Evolutionary conservation across 345 rosid genomes (phyloP).

Genomic region (Moringa oleifera): DNA sequence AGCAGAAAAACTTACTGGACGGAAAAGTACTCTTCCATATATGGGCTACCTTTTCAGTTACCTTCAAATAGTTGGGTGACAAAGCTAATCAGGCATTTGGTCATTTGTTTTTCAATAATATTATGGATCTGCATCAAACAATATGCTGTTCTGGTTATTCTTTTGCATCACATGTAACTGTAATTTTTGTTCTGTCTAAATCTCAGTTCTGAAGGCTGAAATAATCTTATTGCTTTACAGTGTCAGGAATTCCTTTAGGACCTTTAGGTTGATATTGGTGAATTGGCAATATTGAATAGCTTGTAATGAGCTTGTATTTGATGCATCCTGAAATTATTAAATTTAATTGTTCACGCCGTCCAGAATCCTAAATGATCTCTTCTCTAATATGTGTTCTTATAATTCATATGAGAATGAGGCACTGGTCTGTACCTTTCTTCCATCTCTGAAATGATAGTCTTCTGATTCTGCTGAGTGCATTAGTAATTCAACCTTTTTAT

Average conservation of each 20-base stretch:
- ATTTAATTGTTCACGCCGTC: background rate
- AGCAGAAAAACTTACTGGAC: background rate
- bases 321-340: background rate
- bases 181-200: background rate
- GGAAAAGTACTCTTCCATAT: background rate
- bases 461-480: constrained; percentile 1
- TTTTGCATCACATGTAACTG: too few relatives aligned
- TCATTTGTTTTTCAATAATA: background rate
- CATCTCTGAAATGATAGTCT: background rate
- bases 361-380: background rate
- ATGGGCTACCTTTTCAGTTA: background rate
- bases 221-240: background rate
- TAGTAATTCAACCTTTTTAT: constrained; percentile 1
- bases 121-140: background rate
- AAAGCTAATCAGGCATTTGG: background rate
- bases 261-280: background rate
- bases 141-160: too few relatives aligned
- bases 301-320: too few relatives aligned
- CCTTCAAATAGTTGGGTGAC: background rate
- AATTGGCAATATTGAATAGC: background rate
- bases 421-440: background rate
- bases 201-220: background rate
- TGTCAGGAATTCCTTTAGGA: background rate
- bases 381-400: background rate
- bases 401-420: constrained; percentile 2